Conservation (phyloP, 306 rosid species). For the cucumber (Cucumis sativus) region Cucumber_9930_V3 NC_026661.2:21485001-21485500, state of each 20-base stretch:
- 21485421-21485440: no score
- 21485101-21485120: background rate
- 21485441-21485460: no score
- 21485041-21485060: background rate
- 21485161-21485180: background rate
- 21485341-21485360: no score
- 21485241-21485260: background rate
- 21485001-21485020: background rate
- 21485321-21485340: no score
- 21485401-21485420: no score
- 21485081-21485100: background rate
- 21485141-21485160: background rate
- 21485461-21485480: no score
- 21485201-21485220: background rate
- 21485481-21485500: no score
- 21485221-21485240: background rate
- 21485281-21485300: background rate
- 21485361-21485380: no score
- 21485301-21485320: background rate
- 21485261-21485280: background rate
- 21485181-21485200: background rate
- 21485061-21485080: background rate
- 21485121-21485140: background rate
- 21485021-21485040: background rate
- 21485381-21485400: no score